Evolutionary conservation across 2,329 filamentous ascomycete species (phyloP).

Genomic region (Stagonosporopsis cucurbitacearum): DNA sequence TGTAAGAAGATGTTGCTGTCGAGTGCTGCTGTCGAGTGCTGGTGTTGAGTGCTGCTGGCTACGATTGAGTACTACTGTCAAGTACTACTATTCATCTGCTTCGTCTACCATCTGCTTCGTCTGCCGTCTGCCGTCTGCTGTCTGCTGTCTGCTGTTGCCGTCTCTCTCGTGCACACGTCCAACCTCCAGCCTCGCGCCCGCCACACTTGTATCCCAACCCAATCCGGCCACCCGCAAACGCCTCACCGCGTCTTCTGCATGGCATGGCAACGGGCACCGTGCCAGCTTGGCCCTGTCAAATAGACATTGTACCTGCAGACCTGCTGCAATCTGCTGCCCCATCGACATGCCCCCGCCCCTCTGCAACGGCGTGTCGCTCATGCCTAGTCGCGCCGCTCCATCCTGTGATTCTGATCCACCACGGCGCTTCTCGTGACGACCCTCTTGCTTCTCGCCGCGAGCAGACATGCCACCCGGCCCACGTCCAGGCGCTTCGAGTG

Average conservation of each 20-base stretch:
- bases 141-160: conserved; percentile 2
- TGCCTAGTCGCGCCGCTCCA: not conserved
- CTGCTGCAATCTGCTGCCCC: not conserved
- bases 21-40: too few species aligned
- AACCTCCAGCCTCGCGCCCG: not conserved
- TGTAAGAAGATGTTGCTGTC: too few species aligned
- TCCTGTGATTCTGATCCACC: not conserved
- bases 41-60: too few species aligned
- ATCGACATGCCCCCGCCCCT: conserved; percentile 12
- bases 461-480: not conserved
- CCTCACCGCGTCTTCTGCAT: not conserved
- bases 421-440: not conserved
- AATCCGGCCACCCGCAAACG: not conserved
- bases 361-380: conserved; percentile 12
- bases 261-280: too few species aligned
- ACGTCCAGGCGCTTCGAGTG: conserved; percentile 3
- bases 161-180: conserved; percentile 6
- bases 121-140: not conserved
- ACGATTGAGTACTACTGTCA: too few species aligned
- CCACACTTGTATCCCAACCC: not conserved
- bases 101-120: too few species aligned
- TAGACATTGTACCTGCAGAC: not conserved
- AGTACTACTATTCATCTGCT: too few species aligned
- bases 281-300: too few species aligned
- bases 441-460: not conserved